Evolutionary conservation across 768 basidiomycete genomes (phyloP).

Genomic region (Auriculariales sp.): DNA sequence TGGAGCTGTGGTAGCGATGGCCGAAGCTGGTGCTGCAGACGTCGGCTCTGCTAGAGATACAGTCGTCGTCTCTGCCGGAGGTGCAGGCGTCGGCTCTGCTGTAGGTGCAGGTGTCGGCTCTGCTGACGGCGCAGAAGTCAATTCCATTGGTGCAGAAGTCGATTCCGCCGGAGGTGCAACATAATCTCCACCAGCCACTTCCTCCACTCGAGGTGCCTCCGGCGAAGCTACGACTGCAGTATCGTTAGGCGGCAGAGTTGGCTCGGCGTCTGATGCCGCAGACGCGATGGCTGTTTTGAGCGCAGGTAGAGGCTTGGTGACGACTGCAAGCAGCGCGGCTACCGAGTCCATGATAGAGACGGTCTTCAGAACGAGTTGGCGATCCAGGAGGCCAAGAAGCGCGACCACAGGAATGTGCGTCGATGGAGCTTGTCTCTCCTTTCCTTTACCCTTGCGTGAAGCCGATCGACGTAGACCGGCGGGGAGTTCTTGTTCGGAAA

Average conservation of each 20-base stretch:
- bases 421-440: conserved; percentile 71
- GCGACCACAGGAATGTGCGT: conserved; percentile 86
- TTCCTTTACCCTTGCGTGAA: conserved; percentile 87
- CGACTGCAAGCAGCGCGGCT: conserved; percentile 71
- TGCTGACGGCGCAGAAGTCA: conserved; percentile 2
- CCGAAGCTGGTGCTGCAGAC: conserved; percentile 5
- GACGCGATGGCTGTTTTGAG: conserved; percentile 28
- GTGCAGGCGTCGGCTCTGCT: background rate
- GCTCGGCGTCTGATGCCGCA: conserved; percentile 1
- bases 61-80: background rate
- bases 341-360: conserved; percentile 89
- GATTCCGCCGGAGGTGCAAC: too few species aligned
- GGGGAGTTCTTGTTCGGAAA: conserved; percentile 86
- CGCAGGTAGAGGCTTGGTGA: conserved; percentile 68
- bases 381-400: conserved; percentile 75
- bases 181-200: conserved; percentile 7
- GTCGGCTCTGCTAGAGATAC: background rate
- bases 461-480: conserved; percentile 52
- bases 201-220: conserved; percentile 10
- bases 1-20: background rate
- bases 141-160: too few species aligned
- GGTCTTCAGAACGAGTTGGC: conserved; percentile 71
- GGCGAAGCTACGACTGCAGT: conserved; percentile 9
- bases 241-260: background rate
- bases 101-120: background rate